Evolutionary conservation across 208 protist species (phyloP).

Genomic region (Acanthamoeba healyi): DNA sequence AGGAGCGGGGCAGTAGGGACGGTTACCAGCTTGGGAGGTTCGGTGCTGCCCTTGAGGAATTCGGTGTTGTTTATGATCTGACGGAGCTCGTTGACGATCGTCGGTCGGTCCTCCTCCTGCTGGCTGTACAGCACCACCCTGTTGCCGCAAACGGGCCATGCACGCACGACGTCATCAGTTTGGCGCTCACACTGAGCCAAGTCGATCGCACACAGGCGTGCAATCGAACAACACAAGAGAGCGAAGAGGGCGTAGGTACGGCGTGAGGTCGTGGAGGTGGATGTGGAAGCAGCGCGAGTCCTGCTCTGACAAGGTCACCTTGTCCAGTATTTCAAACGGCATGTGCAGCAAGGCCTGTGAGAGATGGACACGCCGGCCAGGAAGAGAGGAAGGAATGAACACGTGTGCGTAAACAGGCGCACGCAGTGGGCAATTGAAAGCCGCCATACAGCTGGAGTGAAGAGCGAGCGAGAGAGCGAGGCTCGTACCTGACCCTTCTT

Average conservation of each 20-base stretch:
- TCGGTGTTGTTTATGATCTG: constrained; percentile 56
- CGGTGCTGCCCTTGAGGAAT: constrained; percentile 43
- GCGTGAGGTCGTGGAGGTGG: constrained; percentile 38
- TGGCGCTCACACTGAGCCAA: no score
- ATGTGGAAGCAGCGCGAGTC: constrained; percentile 61
- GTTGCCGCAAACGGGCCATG: no score
- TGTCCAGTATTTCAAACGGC: constrained; percentile 25
- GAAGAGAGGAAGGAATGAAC: not conserved
- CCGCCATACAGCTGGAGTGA: no score
- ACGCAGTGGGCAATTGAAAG: no score
- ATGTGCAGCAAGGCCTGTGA: constrained; percentile 8
- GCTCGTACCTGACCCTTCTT: constrained; percentile 9
- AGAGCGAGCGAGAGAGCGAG: not conserved
- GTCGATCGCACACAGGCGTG: not conserved
- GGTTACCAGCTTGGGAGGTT: constrained; percentile 24
- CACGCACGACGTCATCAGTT: no score
- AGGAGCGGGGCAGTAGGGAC: not conserved
- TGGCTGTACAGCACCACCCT: constrained; percentile 69
- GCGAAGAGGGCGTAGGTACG: not conserved
- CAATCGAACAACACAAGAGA: not conserved
- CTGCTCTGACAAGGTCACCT: constrained; percentile 50
- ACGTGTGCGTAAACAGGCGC: not conserved
- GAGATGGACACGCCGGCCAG: not conserved
- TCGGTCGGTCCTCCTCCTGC: constrained; percentile 43
- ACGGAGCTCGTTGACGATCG: constrained; percentile 8